phyloP scores from a whole-genome alignment of 2,329 filamentous ascomycete genomes.

The Xylaria sp. region DNA sequence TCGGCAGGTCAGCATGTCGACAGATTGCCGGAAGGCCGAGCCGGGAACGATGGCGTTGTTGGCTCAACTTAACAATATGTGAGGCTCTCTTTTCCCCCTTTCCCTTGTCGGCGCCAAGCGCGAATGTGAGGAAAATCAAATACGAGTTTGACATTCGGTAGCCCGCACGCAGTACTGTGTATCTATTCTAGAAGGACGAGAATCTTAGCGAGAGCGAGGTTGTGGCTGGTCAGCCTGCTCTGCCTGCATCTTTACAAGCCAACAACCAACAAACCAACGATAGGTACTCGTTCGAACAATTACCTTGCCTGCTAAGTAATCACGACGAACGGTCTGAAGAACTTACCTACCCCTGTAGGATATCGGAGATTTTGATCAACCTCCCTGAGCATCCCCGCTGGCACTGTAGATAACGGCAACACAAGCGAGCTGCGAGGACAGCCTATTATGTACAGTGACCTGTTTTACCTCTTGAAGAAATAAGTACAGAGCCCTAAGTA shows the following conservation, averaged over 20 bases:
- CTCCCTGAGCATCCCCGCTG: not conserved
- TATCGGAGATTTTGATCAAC: constrained; percentile 28
- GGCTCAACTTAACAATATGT: too few species aligned
- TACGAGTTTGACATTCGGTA: too few species aligned
- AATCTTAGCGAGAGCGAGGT: not conserved
- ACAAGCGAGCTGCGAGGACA: constrained; percentile 7
- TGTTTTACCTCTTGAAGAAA: too few species aligned
- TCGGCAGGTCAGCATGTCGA: not conserved
- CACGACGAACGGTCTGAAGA: not conserved
- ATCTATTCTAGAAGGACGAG: not conserved
- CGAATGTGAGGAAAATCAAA: too few species aligned
- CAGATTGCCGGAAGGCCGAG: not conserved
- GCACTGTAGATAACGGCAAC: constrained; percentile 2
- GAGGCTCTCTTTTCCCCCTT: too few species aligned
- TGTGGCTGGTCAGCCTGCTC: not conserved
- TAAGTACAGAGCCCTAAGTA: constrained; percentile 3
- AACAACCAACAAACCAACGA: not conserved
- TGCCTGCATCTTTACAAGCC: not conserved
- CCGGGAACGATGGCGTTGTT: not conserved
- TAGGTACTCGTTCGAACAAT: not conserved
- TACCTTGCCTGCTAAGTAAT: not conserved
- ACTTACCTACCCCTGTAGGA: constrained; percentile 18
- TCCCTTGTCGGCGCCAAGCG: too few species aligned
- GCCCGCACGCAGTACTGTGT: too few species aligned
- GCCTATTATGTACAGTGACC: not conserved